Evolutionary conservation across 805 yeast genomes (phyloP).

Genomic region (Candida silvatica): DNA sequence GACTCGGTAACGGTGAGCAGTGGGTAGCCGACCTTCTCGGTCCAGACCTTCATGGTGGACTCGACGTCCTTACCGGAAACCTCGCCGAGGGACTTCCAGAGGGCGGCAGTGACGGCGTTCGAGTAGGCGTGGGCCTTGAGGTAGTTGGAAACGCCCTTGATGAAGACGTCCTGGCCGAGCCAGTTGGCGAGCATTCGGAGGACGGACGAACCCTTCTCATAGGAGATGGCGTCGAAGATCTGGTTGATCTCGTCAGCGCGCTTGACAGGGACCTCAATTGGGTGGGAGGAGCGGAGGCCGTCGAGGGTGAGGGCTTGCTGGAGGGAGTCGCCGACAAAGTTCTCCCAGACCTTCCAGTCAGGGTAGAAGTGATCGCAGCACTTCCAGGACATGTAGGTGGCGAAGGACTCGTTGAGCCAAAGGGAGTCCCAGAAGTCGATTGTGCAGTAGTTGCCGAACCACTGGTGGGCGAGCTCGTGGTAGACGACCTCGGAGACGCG

Average conservation of each 20-base stretch:
- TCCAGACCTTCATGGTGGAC: constrained; percentile 65
- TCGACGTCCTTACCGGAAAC: constrained; percentile 60
- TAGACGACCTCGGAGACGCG: constrained; percentile 78
- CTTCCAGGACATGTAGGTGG: constrained; percentile 76
- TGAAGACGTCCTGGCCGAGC: constrained; percentile 61
- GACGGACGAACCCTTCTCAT: constrained; percentile 72
- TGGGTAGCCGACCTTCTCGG: constrained; percentile 68
- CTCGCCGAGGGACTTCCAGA: constrained; percentile 60
- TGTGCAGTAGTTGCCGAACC: constrained; percentile 87
- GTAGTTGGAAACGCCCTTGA: constrained; percentile 67
- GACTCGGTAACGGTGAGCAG: constrained; percentile 40
- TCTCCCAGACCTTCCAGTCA: constrained; percentile 71
- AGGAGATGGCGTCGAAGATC: constrained; percentile 77
- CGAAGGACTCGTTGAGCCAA: constrained; percentile 88
- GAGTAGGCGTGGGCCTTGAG: constrained; percentile 54
- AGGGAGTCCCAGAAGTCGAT: constrained; percentile 94
- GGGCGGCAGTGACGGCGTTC: constrained; percentile 66
- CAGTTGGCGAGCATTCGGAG: constrained; percentile 69
- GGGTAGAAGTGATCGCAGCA: constrained; percentile 67
- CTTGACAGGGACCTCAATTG: constrained; percentile 78
- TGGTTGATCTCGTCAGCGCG: constrained; percentile 77
- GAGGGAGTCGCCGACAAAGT: constrained; percentile 46
- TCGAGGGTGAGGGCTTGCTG: constrained; percentile 47
- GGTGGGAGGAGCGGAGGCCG: constrained; percentile 63
- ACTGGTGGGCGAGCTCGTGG: constrained; percentile 89